Evolutionary conservation across 1,284 basidiomycete genomes (phyloP), one percentile per base, ranked within the genome.

Genomic region (Mycena sp.): DNA sequence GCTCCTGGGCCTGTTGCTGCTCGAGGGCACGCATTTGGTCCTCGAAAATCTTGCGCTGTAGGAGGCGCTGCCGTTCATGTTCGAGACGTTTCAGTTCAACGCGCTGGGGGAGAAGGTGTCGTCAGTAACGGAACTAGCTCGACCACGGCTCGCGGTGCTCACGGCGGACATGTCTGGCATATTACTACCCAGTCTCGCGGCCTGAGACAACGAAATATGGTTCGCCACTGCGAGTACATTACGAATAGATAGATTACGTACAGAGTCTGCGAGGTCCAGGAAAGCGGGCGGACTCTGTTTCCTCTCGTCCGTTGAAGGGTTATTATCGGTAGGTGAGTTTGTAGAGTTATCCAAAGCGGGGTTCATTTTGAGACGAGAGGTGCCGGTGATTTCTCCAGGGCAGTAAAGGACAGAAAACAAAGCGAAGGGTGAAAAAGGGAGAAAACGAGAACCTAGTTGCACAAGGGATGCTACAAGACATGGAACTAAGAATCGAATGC

Each of bases 21-120:
- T 98, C 96, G 64, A 98, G 85, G 68, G 86, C 89, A 58, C 90
- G 88, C 92, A 97, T 96, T 78, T 97, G 94, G 71, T 96, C 93
- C 77, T 96, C 96, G 75, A 98, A 97, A 71, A 93, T 80, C 77
- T 90, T 92, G 73, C 94, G 89, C 77, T 97, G 95, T 59, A 93
- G 78, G 46, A 81, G 80, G 69, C 95, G 92, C 78, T 95, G 93
- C 59, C 91, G 86, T 77, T 96, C 94, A 75, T 97, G 94, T 77
- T 96, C 94, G 68, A 93, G 80, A 71, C 94, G 92, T 77, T 96
- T 97, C 73, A 94, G 83, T 77, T 96, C 93, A 67, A 96, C 88
- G 68, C 92, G 91, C 92, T 96, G 78, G 14, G 32, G 14, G 32
- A 58, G 49, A 40, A 21, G 32, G 26, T 40, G 30, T 30, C 26